Base-by-base conservation (phyloP, 1,139 yeast species). In the Zygosaccharomyces pseudobailii region DNA sequence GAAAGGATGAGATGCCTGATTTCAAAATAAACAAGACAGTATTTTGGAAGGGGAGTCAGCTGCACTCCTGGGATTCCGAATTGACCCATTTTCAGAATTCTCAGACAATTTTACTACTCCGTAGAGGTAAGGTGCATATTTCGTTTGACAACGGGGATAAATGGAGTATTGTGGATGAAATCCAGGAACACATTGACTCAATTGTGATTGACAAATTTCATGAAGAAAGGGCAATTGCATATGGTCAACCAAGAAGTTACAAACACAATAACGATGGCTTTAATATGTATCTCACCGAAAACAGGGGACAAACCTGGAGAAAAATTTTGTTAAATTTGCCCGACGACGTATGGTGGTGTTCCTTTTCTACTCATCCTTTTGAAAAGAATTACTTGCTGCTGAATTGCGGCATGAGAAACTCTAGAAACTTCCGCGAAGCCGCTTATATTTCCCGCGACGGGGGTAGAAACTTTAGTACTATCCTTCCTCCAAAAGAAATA, bases 261-360 rank as follows among this genome's bases (percentile, higher is more conserved):
- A 24, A 24, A 24, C 9, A 24, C 9, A 6, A 24, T 24, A 7
- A 7, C 9, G 9, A 9, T 24, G 28, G 28, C 28, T 24, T 24
- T 4, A 36, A 24, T 5, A 17, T 57, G 17, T 58, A 55, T 40
- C 38, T 56, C 20, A 61, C 67, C 27, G 50, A 51, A 6, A 59
- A 62, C 42, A 49, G 54, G 47, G 68, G 67, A 17, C 41, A 50
- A 10, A 39, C 52, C 6, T 63, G 67, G 67, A 45, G 30, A 4
- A 24, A 24, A 24, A 24, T 24, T 24, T 27, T 38, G 4, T 36
- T 48, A n/a, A 36, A 44, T 3, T 6, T 43, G 3, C 46, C 46
- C 9, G 20, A 20, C 1, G 41, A 28, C 3, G n/a, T 23, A 19
- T 8, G 34, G 40, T 3, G 6, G 6, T 17, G 19, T 20, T 2